Evolutionary conservation across 139 green algal genomes (phyloP), one percentile per base, ranked within the genome.

Genomic region (Asterochloris sp.): DNA sequence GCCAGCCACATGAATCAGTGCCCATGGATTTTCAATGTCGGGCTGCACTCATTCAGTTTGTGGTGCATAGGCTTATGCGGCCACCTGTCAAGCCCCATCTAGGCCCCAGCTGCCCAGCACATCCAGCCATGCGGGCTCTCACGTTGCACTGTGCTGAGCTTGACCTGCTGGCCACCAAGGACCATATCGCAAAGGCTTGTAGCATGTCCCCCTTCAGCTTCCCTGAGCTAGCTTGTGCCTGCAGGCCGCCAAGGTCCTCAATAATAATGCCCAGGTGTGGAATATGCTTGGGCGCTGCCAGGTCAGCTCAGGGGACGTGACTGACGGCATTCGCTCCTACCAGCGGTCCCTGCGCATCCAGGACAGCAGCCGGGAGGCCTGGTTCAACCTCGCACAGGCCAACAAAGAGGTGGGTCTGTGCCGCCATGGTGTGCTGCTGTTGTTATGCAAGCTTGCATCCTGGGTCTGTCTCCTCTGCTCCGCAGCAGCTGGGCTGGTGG

Each of bases 331-430:
- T 26, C 78, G 76, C 11, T 87, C 88, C 0, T 97, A 96, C 68
- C 79, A 94, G 76, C 71, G 74, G n/a, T 90, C 90, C 12, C 83
- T 96, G 29, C 27, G 83, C 75, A 75, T 94, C 29, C 85, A 91
- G 63, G 88, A 89, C 10, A 62, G 89, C 69, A 83, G 90, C 71
- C 89, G 87, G 77, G 92, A 97, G 82, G 83, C 88, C 26, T 94
- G 90, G 89, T 83, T 96, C 67, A 95, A 96, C 89, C 89, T 96
- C 84, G 93, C 87, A n/a, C 89, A 94, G 83, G 86, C 82, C 0
- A 64, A 83, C n/a, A 92, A 92, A 68, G 89, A 92, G 85, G 88
- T 93, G 54, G n/a, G 80, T 27, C 38, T 21, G 13, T 54, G 23
- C 15, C 28, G n/a, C 29, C 73, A 19, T 78, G 21, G 13, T 62